Conservation (phyloP, 2,329 filamentous ascomycete species). For the Arthrinium puccinioides region DNA sequence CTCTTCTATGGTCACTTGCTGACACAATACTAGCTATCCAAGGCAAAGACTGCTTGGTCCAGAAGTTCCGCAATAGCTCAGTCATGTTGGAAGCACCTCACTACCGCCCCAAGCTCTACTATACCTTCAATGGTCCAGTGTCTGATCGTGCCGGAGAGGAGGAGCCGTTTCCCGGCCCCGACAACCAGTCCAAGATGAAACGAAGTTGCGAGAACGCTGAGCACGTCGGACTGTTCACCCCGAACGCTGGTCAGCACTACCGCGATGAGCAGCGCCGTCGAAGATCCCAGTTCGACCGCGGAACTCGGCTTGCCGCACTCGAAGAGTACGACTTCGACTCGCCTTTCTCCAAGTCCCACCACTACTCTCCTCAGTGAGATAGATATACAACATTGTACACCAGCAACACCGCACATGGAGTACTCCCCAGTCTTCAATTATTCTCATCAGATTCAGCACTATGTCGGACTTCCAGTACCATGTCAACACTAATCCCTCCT, state of each 20-base stretch:
- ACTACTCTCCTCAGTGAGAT: constrained; percentile 22
- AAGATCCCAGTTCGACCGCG: constrained; percentile 73
- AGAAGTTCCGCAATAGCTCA: constrained; percentile 94
- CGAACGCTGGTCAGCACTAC: constrained; percentile 65
- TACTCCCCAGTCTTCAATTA: no score
- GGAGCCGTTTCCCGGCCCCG: constrained; percentile 67
- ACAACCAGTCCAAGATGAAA: constrained; percentile 84
- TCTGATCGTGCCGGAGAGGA: constrained; percentile 58
- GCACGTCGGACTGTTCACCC: constrained; percentile 77
- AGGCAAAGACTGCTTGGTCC: constrained; percentile 80
- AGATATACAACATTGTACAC: no score
- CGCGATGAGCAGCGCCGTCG: constrained; percentile 70
- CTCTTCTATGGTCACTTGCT: no score
- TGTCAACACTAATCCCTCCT: no score
- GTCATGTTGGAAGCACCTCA: constrained; percentile 83
- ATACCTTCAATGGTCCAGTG: constrained; percentile 38
- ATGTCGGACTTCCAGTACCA: no score
- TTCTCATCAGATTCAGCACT: no score
- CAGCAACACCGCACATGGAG: no score
- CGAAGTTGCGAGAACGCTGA: constrained; percentile 82
- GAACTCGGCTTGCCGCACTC: constrained; percentile 63
- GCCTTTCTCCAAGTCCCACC: constrained; percentile 27
- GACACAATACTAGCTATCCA: constrained; percentile 86
- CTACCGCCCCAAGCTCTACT: constrained; percentile 72
- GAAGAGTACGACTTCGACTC: constrained; percentile 53